Conservation (phyloP, 805 yeast species). For the Pichia gijzeniarum region DNA sequence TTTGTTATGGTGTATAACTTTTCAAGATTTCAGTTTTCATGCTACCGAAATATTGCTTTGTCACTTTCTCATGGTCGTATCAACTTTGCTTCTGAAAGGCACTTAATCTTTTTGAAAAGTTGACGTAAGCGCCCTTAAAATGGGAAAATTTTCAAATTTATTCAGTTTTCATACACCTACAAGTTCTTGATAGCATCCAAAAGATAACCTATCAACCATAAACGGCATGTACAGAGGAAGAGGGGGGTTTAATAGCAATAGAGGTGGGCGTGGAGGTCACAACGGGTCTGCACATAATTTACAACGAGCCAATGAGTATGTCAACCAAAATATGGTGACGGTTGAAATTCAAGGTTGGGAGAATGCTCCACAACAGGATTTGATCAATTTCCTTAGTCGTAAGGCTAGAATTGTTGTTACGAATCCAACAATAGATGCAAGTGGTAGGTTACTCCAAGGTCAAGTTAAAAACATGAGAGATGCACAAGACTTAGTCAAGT, state of each 20-base stretch:
- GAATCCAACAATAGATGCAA: slow-evolving; percentile 47
- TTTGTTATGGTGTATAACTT: too few species aligned
- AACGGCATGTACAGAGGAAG: slow-evolving; percentile 28
- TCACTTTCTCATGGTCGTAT: too few species aligned
- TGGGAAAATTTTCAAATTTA: too few species aligned
- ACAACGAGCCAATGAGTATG: slow-evolving; percentile 20
- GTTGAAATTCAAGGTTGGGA: slow-evolving; percentile 78
- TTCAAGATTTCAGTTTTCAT: too few species aligned
- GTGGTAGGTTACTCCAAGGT: slow-evolving; percentile 48
- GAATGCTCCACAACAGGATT: slow-evolving; percentile 64
- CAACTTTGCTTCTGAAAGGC: too few species aligned
- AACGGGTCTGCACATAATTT: slow-evolving; percentile 15
- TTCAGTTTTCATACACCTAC: too few species aligned
- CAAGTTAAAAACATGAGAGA: slow-evolving; percentile 48
- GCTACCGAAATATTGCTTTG: too few species aligned
- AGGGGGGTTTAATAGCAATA: slow-evolving; percentile 19
- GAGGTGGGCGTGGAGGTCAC: slow-evolving; percentile 12
- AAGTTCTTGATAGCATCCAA: too few species aligned
- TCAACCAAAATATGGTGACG: slow-evolving; percentile 32
- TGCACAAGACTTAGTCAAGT: slow-evolving; percentile 50
- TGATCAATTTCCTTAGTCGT: slow-evolving; percentile 62
- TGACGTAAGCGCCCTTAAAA: too few species aligned
- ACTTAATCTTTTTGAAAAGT: too few species aligned
- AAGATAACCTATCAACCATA: too few species aligned
- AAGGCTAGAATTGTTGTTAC: slow-evolving; percentile 52